These are phyloP conservation scores for Stylosanthes scabra DNA, from an alignment of 331 rosid species.

Conservation along the genomic window DNA sequence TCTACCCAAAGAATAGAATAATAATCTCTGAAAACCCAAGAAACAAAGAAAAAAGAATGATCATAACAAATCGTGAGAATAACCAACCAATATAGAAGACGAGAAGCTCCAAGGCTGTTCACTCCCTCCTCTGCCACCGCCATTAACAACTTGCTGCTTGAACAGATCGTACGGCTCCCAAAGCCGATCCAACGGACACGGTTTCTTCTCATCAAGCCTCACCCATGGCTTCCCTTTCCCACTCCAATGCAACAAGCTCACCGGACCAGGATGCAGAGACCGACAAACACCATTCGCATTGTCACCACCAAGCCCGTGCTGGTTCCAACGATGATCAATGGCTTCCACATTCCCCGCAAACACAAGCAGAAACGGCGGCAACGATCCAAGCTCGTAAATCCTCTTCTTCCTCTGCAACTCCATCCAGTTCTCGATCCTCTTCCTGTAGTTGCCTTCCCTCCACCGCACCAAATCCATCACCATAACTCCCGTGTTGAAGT, in stretches of 20 bases:
- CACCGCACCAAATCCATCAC: constrained; percentile 78
- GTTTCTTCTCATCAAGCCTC: constrained; percentile 66
- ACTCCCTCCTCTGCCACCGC: background rate
- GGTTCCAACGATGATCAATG: constrained; percentile 91
- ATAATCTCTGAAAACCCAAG: constrained; percentile 37
- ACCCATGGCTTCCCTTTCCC: constrained; percentile 99
- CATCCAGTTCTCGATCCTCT: constrained; percentile 90
- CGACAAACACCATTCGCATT: constrained; percentile 82
- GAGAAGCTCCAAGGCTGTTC: constrained; percentile 47
- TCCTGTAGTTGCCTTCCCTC: constrained; percentile 73
- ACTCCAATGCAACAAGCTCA: constrained; percentile 90
- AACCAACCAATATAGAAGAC: constrained; percentile 57
- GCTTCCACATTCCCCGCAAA: constrained; percentile 87
- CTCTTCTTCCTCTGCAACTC: constrained; percentile 71
- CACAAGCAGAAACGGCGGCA: constrained; percentile 79
- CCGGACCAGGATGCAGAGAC: constrained; percentile 91
- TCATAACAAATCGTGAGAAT: constrained; percentile 54
- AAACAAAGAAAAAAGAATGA: constrained; percentile 43
- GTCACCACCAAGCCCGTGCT: constrained; percentile 94
- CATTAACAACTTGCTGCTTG: constrained; percentile 26
- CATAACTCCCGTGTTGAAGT: constrained; percentile 98
- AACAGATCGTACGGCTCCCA: constrained; percentile 96
- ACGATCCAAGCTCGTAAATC: constrained; percentile 86
- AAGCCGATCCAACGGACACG: constrained; percentile 77
- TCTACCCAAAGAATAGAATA: constrained; percentile 34